These are phyloP conservation scores for Capsicum baccatum DNA, from an alignment of 257 asterid species.

Conservation along the genomic window DNA sequence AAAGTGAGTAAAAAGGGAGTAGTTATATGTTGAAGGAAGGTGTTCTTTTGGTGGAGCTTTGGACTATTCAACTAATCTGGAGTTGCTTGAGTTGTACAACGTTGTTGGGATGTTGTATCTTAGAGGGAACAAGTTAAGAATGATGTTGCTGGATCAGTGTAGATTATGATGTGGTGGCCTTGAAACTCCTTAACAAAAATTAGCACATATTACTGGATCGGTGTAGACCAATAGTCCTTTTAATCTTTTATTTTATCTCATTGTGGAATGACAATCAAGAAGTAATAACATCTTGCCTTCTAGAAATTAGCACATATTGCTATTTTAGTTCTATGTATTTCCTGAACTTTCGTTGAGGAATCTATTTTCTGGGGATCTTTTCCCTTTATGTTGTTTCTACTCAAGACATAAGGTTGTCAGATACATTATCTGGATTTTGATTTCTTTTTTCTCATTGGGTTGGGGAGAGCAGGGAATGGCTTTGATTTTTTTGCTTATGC, in stretches of 20 bases:
- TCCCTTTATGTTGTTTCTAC: conserved; percentile 18
- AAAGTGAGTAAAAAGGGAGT: no score
- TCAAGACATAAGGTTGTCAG: not conserved
- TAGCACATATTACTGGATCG: no score
- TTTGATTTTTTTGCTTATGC: not conserved
- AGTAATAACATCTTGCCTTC: not conserved
- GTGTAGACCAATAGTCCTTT: not conserved
- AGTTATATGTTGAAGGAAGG: no score
- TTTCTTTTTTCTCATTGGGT: not conserved
- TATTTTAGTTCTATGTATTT: not conserved
- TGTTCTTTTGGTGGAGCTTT: no score
- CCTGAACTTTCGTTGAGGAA: conserved; percentile 22
- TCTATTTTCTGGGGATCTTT: not conserved
- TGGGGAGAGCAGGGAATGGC: not conserved
- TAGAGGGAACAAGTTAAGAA: no score
- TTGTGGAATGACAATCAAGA: conserved; percentile 11
- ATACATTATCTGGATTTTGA: not conserved
- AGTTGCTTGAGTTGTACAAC: no score
- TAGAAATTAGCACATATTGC: not conserved
- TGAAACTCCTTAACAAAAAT: no score
- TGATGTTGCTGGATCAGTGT: no score
- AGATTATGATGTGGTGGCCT: no score
- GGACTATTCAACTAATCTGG: no score
- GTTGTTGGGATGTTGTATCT: no score
- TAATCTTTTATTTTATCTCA: not conserved